Evolutionary conservation across 179 eudicot genomes (phyloP).

Genomic region (Beta macrorhiza): DNA sequence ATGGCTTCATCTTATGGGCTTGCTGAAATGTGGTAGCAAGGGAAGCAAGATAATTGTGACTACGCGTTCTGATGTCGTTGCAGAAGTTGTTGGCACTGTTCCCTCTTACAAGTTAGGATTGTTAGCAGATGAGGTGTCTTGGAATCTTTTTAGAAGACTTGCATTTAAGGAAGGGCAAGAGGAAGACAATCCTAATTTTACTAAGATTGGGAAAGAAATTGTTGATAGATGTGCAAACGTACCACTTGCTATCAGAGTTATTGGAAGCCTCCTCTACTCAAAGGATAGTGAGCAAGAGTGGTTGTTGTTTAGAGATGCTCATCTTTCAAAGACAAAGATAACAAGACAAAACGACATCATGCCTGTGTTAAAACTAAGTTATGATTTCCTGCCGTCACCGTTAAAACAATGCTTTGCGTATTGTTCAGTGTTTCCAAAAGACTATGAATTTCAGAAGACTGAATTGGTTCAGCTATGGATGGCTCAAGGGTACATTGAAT

Average conservation of each 20-base stretch:
- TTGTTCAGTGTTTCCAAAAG: slow-evolving; percentile 37
- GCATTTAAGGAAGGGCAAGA: slow-evolving; percentile 13
- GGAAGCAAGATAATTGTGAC: slow-evolving; percentile 30
- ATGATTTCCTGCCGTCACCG: slow-evolving; percentile 26
- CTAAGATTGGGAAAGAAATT: slow-evolving; percentile 21
- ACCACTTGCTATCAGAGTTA: slow-evolving; percentile 29
- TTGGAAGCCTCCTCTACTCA: slow-evolving; percentile 26
- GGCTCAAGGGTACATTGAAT: slow-evolving; percentile 33
- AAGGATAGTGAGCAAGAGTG: slow-evolving; percentile 24
- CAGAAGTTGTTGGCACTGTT: neutral
- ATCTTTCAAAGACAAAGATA: slow-evolving; percentile 4
- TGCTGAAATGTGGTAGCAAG: slow-evolving; percentile 3
- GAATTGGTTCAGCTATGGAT: slow-evolving; percentile 36
- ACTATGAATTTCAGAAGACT: neutral
- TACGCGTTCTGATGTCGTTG: slow-evolving; percentile 19
- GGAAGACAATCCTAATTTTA: slow-evolving; percentile 8
- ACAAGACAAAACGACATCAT: neutral
- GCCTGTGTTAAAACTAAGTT: slow-evolving; percentile 30
- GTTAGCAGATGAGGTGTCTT: slow-evolving; percentile 20
- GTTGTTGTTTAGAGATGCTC: slow-evolving; percentile 11
- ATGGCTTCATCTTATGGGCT: slow-evolving; percentile 10
- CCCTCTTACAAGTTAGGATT: slow-evolving; percentile 6
- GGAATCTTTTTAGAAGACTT: slow-evolving; percentile 27
- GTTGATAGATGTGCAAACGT: slow-evolving; percentile 28
- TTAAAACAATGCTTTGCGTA: slow-evolving; percentile 41